Conservation (phyloP, 163 green algal genomes). For the Scenedesmus sp. region DNA sequence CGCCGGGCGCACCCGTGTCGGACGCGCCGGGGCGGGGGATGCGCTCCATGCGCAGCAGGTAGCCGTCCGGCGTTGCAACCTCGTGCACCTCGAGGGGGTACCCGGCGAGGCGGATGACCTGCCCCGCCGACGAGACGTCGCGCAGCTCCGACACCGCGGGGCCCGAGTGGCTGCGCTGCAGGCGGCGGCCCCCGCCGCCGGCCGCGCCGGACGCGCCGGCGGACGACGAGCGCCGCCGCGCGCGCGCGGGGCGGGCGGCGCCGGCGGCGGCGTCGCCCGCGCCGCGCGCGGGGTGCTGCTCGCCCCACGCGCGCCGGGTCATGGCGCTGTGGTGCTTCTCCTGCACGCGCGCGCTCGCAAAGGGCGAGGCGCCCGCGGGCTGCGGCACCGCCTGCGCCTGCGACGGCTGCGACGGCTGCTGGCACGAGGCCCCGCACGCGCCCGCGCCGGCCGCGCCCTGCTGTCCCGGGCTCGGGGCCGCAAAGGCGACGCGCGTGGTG, state of each 20-base stretch:
- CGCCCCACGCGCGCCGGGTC: slow-evolving; percentile 5
- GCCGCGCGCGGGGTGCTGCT: too few species aligned
- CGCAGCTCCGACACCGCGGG: slow-evolving; percentile 19
- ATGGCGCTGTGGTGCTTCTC: slow-evolving; percentile 19
- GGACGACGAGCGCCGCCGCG: background rate
- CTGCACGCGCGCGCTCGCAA: slow-evolving; percentile 6
- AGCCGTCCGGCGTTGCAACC: slow-evolving; percentile 35
- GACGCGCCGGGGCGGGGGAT: slow-evolving; percentile 1
- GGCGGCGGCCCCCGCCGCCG: background rate
- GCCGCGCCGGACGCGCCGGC: background rate
- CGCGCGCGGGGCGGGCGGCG: too few species aligned
- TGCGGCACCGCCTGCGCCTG: background rate
- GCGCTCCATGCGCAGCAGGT: slow-evolving; percentile 45
- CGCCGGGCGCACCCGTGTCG: too few species aligned
- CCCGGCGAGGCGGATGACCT: slow-evolving; percentile 41
- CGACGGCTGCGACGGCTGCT: background rate
- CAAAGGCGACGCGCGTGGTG: slow-evolving; percentile 11
- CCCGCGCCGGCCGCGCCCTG: background rate
- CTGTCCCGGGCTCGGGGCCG: background rate
- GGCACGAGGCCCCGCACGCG: background rate
- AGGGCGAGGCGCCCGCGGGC: slow-evolving; percentile 10
- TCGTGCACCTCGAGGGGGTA: slow-evolving; percentile 42
- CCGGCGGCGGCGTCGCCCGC: too few species aligned
- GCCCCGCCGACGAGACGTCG: slow-evolving; percentile 37
- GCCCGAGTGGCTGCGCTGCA: slow-evolving; percentile 28